phyloP scores from a whole-genome alignment of 2,329 filamentous ascomycete species.

The Colletotrichum sp. region DNA sequence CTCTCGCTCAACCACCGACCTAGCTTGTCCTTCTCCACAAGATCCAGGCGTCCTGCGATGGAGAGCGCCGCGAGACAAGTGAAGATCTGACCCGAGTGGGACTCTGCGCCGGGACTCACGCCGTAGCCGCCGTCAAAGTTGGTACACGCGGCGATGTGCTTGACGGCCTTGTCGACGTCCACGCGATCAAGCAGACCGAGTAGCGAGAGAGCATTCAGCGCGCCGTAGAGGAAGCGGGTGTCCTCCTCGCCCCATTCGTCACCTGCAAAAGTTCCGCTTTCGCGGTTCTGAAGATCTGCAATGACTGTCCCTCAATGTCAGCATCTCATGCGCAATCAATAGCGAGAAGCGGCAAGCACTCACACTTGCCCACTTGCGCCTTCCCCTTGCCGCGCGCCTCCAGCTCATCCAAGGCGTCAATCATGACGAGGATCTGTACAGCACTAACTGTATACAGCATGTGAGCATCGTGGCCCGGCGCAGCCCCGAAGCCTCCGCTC shows the following conservation, averaged over 20 bases:
- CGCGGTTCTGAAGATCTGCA: conserved; percentile 77
- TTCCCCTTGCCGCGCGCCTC: conserved; percentile 75
- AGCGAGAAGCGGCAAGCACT: conserved; percentile 36
- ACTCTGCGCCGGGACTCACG: conserved; percentile 87
- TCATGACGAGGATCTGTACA: conserved; percentile 87
- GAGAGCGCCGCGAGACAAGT: conserved; percentile 88
- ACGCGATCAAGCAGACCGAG: conserved; percentile 75
- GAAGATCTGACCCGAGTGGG: conserved; percentile 94
- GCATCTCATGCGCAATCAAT: background rate
- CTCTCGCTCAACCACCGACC: conserved; percentile 93
- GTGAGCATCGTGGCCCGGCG: conserved; percentile 92
- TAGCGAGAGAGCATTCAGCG: conserved; percentile 87
- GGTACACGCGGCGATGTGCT: conserved; percentile 79
- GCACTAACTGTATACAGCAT: conserved; percentile 96
- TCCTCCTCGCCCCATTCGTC: conserved; percentile 98
- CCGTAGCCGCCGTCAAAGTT: conserved; percentile 98
- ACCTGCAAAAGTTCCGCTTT: conserved; percentile 87
- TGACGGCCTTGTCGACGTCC: conserved; percentile 80
- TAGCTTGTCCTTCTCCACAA: conserved; percentile 82
- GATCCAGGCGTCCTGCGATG: conserved; percentile 81
- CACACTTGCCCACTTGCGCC: conserved; percentile 79
- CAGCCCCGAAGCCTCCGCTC: conserved; percentile 90
- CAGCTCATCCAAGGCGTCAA: conserved; percentile 85
- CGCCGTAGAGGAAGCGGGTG: conserved; percentile 91
- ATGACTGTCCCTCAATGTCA: conserved; percentile 61